A percentile compares a stretch with the other conserved stretches of the same genome.
Evolutionary conservation across 2,329 filamentous ascomycete genomes (phyloP).

Genomic region (Ophiostoma sp.): DNA sequence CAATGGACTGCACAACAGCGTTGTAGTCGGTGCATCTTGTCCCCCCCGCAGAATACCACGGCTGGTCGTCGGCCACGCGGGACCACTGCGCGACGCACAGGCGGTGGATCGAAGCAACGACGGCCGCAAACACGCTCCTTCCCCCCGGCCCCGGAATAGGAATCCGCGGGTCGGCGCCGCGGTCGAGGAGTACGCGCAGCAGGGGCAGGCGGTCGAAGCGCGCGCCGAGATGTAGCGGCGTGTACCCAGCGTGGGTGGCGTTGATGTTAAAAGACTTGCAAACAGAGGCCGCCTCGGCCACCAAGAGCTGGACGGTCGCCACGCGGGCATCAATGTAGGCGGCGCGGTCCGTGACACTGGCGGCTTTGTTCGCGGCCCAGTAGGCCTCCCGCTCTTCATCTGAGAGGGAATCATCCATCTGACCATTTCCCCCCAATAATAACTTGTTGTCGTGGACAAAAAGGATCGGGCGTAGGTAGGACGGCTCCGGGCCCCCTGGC

Average conservation of each 20-base stretch:
- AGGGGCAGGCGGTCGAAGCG: background rate
- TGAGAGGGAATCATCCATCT: background rate
- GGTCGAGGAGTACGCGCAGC: too few relatives aligned
- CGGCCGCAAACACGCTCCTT: background rate
- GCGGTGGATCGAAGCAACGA: background rate
- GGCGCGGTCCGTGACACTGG: background rate
- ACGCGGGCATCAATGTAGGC: background rate
- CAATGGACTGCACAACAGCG: background rate
- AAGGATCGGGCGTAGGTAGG: background rate
- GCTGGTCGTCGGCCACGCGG: background rate
- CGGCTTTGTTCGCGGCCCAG: background rate
- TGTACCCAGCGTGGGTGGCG: background rate
- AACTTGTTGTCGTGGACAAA: background rate
- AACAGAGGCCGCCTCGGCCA: background rate
- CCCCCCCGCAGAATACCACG: background rate
- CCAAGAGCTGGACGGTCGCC: background rate
- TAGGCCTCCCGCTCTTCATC: background rate
- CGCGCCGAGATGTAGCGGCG: background rate
- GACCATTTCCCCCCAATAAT: background rate
- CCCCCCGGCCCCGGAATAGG: background rate
- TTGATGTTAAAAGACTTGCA: background rate
- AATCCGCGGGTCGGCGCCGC: background rate
- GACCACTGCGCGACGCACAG: background rate
- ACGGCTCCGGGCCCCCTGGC: background rate
- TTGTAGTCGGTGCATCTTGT: background rate